These are phyloP conservation scores for Coemansia reversa DNA, from an alignment of 192 early-diverging fungal genomes.

Conservation along the genomic window DNA sequence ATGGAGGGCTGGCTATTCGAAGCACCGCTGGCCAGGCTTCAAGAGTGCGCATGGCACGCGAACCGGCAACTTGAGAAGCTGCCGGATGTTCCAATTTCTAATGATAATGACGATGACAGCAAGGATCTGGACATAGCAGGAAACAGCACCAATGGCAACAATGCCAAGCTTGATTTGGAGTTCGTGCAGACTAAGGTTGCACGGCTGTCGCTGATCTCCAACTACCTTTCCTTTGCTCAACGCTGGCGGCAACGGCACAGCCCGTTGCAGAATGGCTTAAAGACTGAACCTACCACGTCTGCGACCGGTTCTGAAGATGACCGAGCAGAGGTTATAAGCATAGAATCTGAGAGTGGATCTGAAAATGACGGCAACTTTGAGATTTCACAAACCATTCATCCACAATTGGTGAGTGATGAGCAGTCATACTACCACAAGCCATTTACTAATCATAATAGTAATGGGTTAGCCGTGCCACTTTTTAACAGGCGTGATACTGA, in stretches of 20 bases:
- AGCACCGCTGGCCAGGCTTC: constrained; percentile 3
- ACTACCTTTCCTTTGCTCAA: constrained; percentile 35
- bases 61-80: constrained; percentile 43
- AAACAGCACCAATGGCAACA: neutral
- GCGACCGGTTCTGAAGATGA: neutral
- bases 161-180: neutral
- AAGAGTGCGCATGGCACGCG: constrained; percentile 10
- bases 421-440: neutral
- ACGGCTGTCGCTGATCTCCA: constrained; percentile 27
- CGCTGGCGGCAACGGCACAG: constrained; percentile 29
- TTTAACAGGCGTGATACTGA: neutral
- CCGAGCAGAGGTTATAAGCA: constrained; percentile 9
- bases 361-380: constrained; percentile 10
- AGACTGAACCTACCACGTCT: neutral
- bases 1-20: constrained; percentile 38
- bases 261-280: neutral
- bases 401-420: neutral
- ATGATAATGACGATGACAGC: constrained; percentile 4
- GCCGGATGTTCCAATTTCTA: constrained; percentile 21
- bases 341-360: constrained; percentile 13
- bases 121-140: neutral
- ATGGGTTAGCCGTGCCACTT: neutral
- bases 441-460: neutral
- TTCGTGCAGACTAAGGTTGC: constrained; percentile 16
- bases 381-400: neutral